A percentile compares a stretch with the other conserved stretches of the same genome.
phyloP scores from a whole-genome alignment of 805 yeast species.

The Saccharomycopsis sp. region DNA sequence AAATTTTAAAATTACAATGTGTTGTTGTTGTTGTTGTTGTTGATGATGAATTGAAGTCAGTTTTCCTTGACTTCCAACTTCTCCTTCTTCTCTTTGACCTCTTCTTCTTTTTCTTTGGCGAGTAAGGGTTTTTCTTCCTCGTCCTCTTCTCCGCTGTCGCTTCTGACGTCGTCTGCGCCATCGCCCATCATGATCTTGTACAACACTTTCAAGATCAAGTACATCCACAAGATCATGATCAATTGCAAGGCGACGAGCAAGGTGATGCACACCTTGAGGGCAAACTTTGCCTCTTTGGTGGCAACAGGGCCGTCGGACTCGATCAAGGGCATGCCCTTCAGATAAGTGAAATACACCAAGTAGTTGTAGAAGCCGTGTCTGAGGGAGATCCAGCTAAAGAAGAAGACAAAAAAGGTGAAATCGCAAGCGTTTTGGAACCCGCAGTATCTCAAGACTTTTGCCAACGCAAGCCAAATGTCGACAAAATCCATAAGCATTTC shows the following conservation, averaged over 20 bases:
- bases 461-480: slow-evolving; percentile 61
- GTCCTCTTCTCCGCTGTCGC: slow-evolving; percentile 60
- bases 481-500: slow-evolving; percentile 76
- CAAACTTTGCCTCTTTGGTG: slow-evolving; percentile 1
- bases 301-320: not conserved
- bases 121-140: too few species aligned
- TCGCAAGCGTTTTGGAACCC: slow-evolving; percentile 58
- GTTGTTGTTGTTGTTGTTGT: not conserved
- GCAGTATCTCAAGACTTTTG: slow-evolving; percentile 70
- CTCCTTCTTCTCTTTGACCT: slow-evolving; percentile 1
- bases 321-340: slow-evolving; percentile 13
- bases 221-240: slow-evolving; percentile 65
- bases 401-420: slow-evolving; percentile 53
- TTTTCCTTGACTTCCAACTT: not conserved
- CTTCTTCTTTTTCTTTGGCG: slow-evolving; percentile 4
- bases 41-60: not conserved
- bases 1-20: not conserved
- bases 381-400: slow-evolving; percentile 57
- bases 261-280: slow-evolving; percentile 34
- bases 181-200: slow-evolving; percentile 58
- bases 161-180: slow-evolving; percentile 80
- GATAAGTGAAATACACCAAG: slow-evolving; percentile 47
- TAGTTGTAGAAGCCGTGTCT: slow-evolving; percentile 72
- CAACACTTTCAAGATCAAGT: slow-evolving; percentile 62
- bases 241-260: slow-evolving; percentile 60